Evolutionary conservation across 1,139 yeast genomes (phyloP).

Genomic region (Zygosaccharomyces pseudobailii): DNA sequence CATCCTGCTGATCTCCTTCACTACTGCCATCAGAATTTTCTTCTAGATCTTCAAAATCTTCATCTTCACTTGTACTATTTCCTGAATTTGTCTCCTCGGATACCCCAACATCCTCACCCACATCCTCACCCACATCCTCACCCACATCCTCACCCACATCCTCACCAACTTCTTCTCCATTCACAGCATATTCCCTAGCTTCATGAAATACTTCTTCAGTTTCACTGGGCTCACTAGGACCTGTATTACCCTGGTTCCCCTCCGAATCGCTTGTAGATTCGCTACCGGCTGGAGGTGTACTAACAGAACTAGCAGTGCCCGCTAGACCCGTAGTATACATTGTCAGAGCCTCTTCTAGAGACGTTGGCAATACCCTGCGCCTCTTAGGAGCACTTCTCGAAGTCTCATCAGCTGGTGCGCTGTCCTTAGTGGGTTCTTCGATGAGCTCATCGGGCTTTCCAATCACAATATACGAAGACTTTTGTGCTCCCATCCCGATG

Average conservation of each 20-base stretch:
- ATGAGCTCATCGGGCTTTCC: slow-evolving; percentile 23
- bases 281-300: slow-evolving; percentile 17
- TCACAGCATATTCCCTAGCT: slow-evolving; percentile 23
- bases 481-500: slow-evolving; percentile 25
- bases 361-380: slow-evolving; percentile 17
- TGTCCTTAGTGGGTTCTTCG: slow-evolving; percentile 10
- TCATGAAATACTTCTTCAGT: slow-evolving; percentile 29
- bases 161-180: slow-evolving; percentile 16
- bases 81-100: slow-evolving; percentile 7
- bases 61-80: slow-evolving; percentile 7
- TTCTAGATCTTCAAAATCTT: slow-evolving; percentile 5
- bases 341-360: slow-evolving; percentile 28
- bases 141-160: slow-evolving; percentile 14
- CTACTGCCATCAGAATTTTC: slow-evolving; percentile 8
- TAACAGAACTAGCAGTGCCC: slow-evolving; percentile 11
- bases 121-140: slow-evolving; percentile 5
- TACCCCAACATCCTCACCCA: slow-evolving; percentile 8
- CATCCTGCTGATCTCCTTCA: slow-evolving; percentile 9
- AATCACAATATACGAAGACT: slow-evolving; percentile 32
- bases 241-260: slow-evolving; percentile 12
- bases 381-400: slow-evolving; percentile 1
- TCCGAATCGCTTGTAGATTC: slow-evolving; percentile 15
- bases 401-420: not conserved
- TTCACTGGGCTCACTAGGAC: slow-evolving; percentile 17
- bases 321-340: slow-evolving; percentile 16